Percentiles rank a stretch among this genome's conserved stretches.
Evolutionary conservation across 192 early-diverging fungal species (phyloP).

Genomic region (Backusella sp.): DNA sequence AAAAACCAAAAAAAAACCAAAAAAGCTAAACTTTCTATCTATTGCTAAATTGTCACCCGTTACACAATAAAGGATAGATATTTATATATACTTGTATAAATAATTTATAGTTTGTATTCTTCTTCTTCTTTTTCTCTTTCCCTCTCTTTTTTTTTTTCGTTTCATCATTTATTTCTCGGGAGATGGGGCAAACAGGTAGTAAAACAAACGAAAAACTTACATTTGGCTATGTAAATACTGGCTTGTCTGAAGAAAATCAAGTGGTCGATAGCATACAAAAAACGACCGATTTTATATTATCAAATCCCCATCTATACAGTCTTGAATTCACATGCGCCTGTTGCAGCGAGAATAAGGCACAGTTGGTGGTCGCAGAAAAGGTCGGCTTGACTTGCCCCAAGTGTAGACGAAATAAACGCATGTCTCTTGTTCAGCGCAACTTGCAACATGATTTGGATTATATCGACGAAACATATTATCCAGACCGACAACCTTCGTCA

Average conservation of each 20-base stretch:
- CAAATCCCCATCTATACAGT: constrained; percentile 18
- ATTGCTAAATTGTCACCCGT: not conserved
- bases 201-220: constrained; percentile 16
- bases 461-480: constrained; percentile 37
- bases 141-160: not conserved
- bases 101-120: not conserved
- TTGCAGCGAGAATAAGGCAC: not conserved
- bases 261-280: not conserved
- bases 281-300: constrained; percentile 10
- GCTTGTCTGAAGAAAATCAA: not conserved
- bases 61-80: not conserved
- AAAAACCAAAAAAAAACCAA: not conserved
- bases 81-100: not conserved
- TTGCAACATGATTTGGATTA: constrained; percentile 30
- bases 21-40: not conserved
- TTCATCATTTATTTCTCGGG: not conserved
- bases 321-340: constrained; percentile 18
- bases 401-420: constrained; percentile 16
- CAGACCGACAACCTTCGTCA: not conserved
- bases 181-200: constrained; percentile 20
- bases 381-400: not conserved
- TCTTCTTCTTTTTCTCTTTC: not conserved
- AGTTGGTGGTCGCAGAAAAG: not conserved
- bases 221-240: constrained; percentile 19
- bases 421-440: constrained; percentile 19